Evolutionary conservation across 129 eudicot species (phyloP), one percentile per base, ranked within the genome.

Genomic region (Arctium lappa): DNA sequence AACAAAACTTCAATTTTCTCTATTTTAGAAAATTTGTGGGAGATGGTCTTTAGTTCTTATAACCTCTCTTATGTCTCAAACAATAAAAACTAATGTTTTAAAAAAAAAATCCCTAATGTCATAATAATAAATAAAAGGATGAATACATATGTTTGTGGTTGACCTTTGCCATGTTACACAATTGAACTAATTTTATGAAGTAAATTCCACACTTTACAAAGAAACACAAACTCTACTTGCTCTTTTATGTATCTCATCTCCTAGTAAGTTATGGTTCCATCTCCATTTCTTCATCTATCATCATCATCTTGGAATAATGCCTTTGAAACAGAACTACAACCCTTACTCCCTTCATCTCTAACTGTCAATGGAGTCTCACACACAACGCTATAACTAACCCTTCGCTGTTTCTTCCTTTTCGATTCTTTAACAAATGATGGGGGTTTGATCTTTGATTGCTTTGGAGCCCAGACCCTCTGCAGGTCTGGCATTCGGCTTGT

Each of bases 381-480:
- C 2, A 95, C 99, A 8, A 90, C 92, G 69, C 92, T 89, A 60
- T 86, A 84, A 77, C 85, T 78, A 75, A 34, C 85, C 65, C 78
- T 82, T 33, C 40, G 71, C n/a, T 74, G 84, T 62, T 86, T 90
- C 85, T 88, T 91, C 86, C 94, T 87, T 79, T 85, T 93, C 16
- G 89, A 79, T 79, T 89, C 79, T 38, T 80, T 86, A 9, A 70
- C 76, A 62, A 77, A 73, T 80, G 81, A 16, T 27, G 83, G 91
- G 1, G 75, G 86, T 76, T 87, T 89, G 73, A 70, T 27, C 86
- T 91, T 91, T 11, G 88, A 85, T 44, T 85, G 93, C 82, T 93
- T 95, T 48, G 97, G 97, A 77, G 97, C 99, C 99, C 99, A 95
- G 7, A 95, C 95, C 86, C 99, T 89, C 78, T 91, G 97, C 87